These are phyloP conservation scores for Pelargonium australe DNA, from an alignment of 441 rosid species.

Conservation along the genomic window DNA sequence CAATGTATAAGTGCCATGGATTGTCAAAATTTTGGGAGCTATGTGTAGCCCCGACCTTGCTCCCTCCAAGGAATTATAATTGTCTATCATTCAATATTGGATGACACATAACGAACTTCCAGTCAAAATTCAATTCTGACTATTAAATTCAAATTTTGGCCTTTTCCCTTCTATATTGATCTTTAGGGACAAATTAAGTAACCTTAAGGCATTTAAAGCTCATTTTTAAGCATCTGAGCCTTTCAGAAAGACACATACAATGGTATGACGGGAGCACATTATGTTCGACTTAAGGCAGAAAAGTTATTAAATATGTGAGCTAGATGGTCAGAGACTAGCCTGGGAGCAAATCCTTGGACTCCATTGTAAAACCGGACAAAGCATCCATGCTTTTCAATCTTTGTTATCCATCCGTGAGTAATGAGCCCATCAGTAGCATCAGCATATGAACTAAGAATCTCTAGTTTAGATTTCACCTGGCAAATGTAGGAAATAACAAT, in stretches of 20 bases:
- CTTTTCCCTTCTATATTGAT: not conserved
- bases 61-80: not conserved
- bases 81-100: not conserved
- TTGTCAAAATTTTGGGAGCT: not conserved
- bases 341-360: conserved; percentile 92
- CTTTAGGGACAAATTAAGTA: not conserved
- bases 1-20: not conserved
- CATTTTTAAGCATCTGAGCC: not conserved
- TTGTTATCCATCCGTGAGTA: conserved; percentile 97
- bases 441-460: conserved; percentile 73
- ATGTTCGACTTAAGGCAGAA: not conserved
- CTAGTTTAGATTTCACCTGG: conserved; percentile 90
- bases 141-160: not conserved
- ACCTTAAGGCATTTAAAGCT: not conserved
- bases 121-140: not conserved
- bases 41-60: not conserved
- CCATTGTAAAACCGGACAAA: conserved; percentile 94
- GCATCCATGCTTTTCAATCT: conserved; percentile 94
- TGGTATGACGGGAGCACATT: not conserved
- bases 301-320: not conserved
- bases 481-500: conserved; percentile 21
- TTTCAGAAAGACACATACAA: not conserved
- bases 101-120: not conserved
- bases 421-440: conserved; percentile 80
- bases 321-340: conserved; percentile 40